A percentile compares a stretch with the other conserved stretches of the same genome.
Evolutionary conservation across 78 protist species (phyloP).

Genomic region (Capsaspora owczarzaki): DNA sequence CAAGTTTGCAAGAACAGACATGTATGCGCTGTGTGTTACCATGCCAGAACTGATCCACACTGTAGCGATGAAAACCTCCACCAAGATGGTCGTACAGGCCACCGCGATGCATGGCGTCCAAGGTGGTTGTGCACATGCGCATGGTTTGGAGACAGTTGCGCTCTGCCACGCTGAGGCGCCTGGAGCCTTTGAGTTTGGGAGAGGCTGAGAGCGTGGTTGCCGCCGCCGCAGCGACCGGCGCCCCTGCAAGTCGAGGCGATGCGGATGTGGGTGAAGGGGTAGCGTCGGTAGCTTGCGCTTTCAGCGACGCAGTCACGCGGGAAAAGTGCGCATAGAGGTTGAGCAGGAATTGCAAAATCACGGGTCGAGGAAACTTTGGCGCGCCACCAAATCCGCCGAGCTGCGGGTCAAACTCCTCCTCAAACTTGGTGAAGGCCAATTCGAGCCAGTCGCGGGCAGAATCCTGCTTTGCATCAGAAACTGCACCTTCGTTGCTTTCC

Average conservation of each 20-base stretch:
- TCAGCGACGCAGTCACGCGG: too few relatives aligned
- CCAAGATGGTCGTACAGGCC: slow-evolving; percentile 76
- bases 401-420: slow-evolving; percentile 29
- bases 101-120: slow-evolving; percentile 54
- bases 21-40: slow-evolving; percentile 44
- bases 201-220: not conserved
- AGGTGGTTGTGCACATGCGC: slow-evolving; percentile 25
- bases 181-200: too few relatives aligned
- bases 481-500: too few relatives aligned
- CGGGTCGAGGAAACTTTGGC: slow-evolving; percentile 70
- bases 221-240: too few relatives aligned
- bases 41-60: slow-evolving; percentile 56
- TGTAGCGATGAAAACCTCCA: slow-evolving; percentile 70
- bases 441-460: too few relatives aligned
- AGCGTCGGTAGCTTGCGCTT: too few relatives aligned
- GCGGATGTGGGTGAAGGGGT: too few relatives aligned
- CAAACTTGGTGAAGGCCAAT: not conserved
- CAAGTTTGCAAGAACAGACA: not conserved
- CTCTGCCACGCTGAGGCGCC: too few relatives aligned
- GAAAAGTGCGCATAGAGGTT: not conserved
- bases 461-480: too few relatives aligned
- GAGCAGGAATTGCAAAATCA: slow-evolving; percentile 32
- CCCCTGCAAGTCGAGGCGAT: too few relatives aligned
- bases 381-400: slow-evolving; percentile 65
- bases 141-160: too few relatives aligned